A percentile compares a stretch with the other conserved stretches of the same genome.
Conservation (phyloP, 805 yeast species). For the Saturnispora ahearnii region DNA sequence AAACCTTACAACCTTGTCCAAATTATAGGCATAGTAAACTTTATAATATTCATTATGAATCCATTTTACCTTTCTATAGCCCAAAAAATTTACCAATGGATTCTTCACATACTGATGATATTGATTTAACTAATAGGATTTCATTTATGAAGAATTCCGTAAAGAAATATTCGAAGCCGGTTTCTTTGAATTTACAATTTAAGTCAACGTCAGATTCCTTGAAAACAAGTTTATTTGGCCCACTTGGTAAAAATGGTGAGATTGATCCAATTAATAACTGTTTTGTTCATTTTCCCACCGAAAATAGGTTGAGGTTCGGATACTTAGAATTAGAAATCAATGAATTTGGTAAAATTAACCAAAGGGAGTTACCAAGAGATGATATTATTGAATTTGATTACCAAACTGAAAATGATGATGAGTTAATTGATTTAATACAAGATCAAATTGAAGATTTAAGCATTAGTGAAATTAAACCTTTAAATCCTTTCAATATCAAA, state of each 20-base stretch:
- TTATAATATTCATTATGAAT: conserved; percentile 4
- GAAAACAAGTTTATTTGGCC: conserved; percentile 5
- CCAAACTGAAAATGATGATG: conserved; percentile 2
- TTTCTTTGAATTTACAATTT: not conserved
- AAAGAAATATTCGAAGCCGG: conserved; percentile 15
- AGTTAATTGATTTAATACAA: conserved; percentile 14
- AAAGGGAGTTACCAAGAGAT: not conserved
- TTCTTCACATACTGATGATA: conserved; percentile 4
- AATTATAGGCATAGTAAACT: not conserved
- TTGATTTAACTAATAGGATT: conserved; percentile 11
- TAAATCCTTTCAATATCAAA: not conserved
- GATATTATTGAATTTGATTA: not conserved
- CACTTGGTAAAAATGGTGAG: not conserved
- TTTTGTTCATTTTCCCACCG: conserved; percentile 5
- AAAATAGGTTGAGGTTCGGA: conserved; percentile 12
- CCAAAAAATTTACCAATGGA: not conserved
- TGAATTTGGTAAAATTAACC: conserved; percentile 5
- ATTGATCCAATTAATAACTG: conserved; percentile 10
- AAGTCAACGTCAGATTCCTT: not conserved
- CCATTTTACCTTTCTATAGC: conserved; percentile 13
- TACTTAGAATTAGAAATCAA: conserved; percentile 7
- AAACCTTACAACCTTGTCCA: not conserved
- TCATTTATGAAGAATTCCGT: conserved; percentile 10
- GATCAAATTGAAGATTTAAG: conserved; percentile 19
- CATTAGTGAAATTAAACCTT: not conserved